These are phyloP conservation scores for Purpureocillium takamizusanense DNA, from an alignment of 2,329 filamentous ascomycete genomes.

Conservation along the genomic window DNA sequence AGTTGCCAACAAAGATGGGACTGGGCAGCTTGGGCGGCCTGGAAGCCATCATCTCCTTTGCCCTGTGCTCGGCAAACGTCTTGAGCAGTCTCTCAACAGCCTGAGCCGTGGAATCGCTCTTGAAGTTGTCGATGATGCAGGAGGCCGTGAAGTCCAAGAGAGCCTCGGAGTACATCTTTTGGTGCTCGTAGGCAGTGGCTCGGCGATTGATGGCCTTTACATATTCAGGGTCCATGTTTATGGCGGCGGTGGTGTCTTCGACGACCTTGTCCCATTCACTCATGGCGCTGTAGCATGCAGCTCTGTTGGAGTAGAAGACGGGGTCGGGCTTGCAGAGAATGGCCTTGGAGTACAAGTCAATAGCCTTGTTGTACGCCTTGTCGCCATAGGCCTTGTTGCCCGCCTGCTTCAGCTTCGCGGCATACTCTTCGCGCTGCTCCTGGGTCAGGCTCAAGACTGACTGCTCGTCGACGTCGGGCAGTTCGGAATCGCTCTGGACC, in stretches of 20 bases:
- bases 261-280: constrained; percentile 93
- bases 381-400: constrained; percentile 94
- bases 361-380: constrained; percentile 89
- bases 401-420: constrained; percentile 84
- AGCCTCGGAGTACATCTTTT: constrained; percentile 84
- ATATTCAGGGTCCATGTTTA: constrained; percentile 90
- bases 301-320: constrained; percentile 97
- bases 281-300: constrained; percentile 92
- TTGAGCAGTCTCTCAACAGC: constrained; percentile 90
- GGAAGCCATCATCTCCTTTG: constrained; percentile 78
- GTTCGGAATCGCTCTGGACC: constrained; percentile 53
- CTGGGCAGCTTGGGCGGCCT: constrained; percentile 84
- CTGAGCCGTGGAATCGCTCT: constrained; percentile 80
- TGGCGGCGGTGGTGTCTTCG: constrained; percentile 90
- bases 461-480: constrained; percentile 58
- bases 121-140: constrained; percentile 97
- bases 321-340: constrained; percentile 96
- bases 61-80: constrained; percentile 93
- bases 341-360: constrained; percentile 89
- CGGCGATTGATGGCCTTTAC: constrained; percentile 96
- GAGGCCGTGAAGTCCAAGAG: constrained; percentile 96
- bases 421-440: constrained; percentile 75
- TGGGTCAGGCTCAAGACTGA: constrained; percentile 41
- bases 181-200: constrained; percentile 92
- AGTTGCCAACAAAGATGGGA: constrained; percentile 95